phyloP scores from a whole-genome alignment of 2,329 filamentous ascomycete species.

The Stagonosporopsis tanaceti region DNA sequence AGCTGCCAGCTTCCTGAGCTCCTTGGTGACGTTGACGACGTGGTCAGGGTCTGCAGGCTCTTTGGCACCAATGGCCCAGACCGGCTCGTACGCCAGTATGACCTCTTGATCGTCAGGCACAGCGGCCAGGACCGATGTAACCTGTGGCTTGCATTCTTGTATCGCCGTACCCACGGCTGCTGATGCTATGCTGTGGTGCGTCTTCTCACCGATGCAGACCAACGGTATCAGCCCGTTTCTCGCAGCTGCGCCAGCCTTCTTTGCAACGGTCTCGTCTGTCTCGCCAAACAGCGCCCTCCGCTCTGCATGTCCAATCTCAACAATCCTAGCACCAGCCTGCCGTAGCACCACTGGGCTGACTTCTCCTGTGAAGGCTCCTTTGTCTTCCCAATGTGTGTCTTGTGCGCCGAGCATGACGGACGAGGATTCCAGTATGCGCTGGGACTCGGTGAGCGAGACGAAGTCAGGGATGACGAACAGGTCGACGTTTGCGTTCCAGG shows the following conservation, averaged over 20 bases:
- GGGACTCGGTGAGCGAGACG: constrained; percentile 67
- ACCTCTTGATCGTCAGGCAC: constrained; percentile 71
- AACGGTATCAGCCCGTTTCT: constrained; percentile 77
- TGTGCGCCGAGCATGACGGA: constrained; percentile 75
- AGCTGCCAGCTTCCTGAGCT: constrained; percentile 65
- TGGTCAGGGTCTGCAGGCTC: constrained; percentile 76
- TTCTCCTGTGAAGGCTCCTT: constrained; percentile 79
- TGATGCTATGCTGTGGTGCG: constrained; percentile 53
- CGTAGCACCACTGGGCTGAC: constrained; percentile 73
- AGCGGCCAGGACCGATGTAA: constrained; percentile 68
- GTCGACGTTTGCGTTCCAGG: constrained; percentile 65
- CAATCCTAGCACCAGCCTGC: constrained; percentile 73
- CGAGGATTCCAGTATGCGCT: constrained; percentile 59
- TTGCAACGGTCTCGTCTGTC: constrained; percentile 71
- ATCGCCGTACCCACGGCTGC: constrained; percentile 67
- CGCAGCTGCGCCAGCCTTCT: constrained; percentile 73
- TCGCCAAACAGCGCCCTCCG: constrained; percentile 75
- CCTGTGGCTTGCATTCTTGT: constrained; percentile 70
- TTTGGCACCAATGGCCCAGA: constrained; percentile 84
- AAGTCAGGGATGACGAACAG: constrained; percentile 83
- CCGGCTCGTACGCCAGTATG: constrained; percentile 84
- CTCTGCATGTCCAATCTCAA: constrained; percentile 85
- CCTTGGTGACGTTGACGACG: constrained; percentile 73
- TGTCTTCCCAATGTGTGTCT: constrained; percentile 74
- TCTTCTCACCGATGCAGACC: constrained; percentile 80